Evolutionary conservation across 2,329 filamentous ascomycete species (phyloP).

Genomic region (Madurella fahalii): DNA sequence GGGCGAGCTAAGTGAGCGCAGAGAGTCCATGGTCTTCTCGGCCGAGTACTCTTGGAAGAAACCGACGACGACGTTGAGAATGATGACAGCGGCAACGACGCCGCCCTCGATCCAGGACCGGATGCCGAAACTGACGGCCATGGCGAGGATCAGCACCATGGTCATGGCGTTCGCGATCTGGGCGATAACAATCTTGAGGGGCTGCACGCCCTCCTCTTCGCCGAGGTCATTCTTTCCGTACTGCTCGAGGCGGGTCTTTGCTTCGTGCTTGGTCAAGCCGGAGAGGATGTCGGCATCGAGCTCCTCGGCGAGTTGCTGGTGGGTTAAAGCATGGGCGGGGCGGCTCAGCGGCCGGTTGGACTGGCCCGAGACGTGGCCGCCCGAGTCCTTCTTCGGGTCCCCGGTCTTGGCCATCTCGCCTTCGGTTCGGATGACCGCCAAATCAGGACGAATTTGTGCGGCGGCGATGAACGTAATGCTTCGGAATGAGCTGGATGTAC

Average conservation of each 20-base stretch:
- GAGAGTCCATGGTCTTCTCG: conserved; percentile 60
- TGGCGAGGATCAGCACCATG: conserved; percentile 68
- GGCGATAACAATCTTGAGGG: conserved; percentile 67
- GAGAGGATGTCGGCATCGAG: conserved; percentile 62
- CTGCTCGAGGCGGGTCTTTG: conserved; percentile 52
- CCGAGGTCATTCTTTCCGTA: conserved; percentile 68
- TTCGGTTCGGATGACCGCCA: background rate
- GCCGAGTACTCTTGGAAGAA: conserved; percentile 59
- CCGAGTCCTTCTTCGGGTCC: conserved; percentile 23
- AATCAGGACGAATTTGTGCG: background rate
- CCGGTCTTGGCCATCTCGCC: conserved; percentile 22
- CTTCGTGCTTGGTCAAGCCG: conserved; percentile 59
- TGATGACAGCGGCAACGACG: conserved; percentile 63
- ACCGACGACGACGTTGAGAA: conserved; percentile 63
- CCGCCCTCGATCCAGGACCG: conserved; percentile 64
- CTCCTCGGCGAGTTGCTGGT: conserved; percentile 57
- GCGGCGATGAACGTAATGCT: background rate
- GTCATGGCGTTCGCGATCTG: conserved; percentile 78
- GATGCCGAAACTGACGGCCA: conserved; percentile 65
- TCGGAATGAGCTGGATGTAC: background rate
- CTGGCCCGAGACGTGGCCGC: conserved; percentile 38
- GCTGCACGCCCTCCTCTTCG: conserved; percentile 63
- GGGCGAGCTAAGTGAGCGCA: conserved; percentile 55
- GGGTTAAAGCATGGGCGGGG: conserved; percentile 60
- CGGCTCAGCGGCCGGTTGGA: conserved; percentile 50